Base-by-base conservation (phyloP, 495 filamentous ascomycete species). In the Lichenothelia convexa region DNA sequence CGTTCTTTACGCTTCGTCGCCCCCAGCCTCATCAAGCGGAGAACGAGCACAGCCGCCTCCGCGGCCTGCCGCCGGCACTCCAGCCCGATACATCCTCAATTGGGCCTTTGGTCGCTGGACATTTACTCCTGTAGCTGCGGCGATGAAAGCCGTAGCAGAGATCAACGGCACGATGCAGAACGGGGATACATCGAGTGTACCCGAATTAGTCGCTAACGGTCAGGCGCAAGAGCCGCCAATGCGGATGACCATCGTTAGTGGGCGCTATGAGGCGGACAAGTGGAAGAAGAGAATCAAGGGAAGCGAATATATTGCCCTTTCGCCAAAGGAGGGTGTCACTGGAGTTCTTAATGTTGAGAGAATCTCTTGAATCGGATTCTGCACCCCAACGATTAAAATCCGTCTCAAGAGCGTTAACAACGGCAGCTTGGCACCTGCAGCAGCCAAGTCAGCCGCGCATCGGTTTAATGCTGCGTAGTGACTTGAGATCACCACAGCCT, bases 101-200 rank as follows among this genome's bases (percentile, higher is more conserved):
- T 95, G 89, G 89, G 91, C 89, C 0, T 97, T 97, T 57, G 86
- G 84, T 5, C 67, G 89, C 13, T 94, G 89, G 89, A 93, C 71
- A 2, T 87, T 80, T 48, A 87, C 85, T 4, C 63, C 37, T 30
- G 48, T 56, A 30, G 42, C 50, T 1, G 57, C 60, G 7, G 35
- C 50, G 19, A 47, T 18, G 6, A 21, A 47, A 13, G 49, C 42
- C 1, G 47, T 51, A 5, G 41, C 45, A 13, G 38, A 40, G 12
- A 48, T 53, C 0, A 49, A 46, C 15, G 49, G 42, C 7, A 43
- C 54, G 19, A 55, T 51, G n/a, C 48, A 58, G 38, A 8, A 42
- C 6, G 48, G 46, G 29, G 48, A 41, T 5, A 53, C 49, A 16
- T 41, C 44, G 13, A 44, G 48, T 6, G 53, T 50, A 2, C 46